Conservation (phyloP, 176 grass and related monocot species). For the Carex littledalei region DNA sequence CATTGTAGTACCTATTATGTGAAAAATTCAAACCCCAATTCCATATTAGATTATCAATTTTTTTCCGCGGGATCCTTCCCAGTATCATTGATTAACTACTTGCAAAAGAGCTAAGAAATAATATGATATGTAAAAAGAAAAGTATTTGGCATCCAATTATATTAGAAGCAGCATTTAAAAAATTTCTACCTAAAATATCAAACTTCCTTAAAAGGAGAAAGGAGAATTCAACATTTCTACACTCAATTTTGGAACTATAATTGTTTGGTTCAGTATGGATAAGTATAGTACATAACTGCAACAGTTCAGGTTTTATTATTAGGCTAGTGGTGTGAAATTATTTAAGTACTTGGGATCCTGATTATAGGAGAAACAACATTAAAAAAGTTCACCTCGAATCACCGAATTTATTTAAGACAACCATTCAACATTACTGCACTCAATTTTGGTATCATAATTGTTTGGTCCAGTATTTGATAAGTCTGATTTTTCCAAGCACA, state of each 20-base stretch:
- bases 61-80: background rate
- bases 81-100: background rate
- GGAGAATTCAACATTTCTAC: background rate
- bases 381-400: background rate
- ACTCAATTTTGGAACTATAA: background rate
- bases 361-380: background rate
- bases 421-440: background rate
- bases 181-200: background rate
- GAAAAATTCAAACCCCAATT: constrained; percentile 12
- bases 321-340: background rate
- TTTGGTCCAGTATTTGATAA: background rate
- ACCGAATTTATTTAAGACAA: background rate
- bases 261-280: background rate
- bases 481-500: background rate
- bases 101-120: background rate
- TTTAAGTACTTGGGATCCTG: background rate
- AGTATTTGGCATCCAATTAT: background rate
- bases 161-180: background rate
- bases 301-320: background rate
- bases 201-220: background rate
- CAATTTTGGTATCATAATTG: background rate
- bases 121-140: background rate
- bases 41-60: background rate
- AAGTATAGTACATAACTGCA: background rate
- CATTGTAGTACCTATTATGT: constrained; percentile 43